Evolutionary conservation across 768 basidiomycete species (phyloP).

Genomic region (Xanthoconium purpureum): DNA sequence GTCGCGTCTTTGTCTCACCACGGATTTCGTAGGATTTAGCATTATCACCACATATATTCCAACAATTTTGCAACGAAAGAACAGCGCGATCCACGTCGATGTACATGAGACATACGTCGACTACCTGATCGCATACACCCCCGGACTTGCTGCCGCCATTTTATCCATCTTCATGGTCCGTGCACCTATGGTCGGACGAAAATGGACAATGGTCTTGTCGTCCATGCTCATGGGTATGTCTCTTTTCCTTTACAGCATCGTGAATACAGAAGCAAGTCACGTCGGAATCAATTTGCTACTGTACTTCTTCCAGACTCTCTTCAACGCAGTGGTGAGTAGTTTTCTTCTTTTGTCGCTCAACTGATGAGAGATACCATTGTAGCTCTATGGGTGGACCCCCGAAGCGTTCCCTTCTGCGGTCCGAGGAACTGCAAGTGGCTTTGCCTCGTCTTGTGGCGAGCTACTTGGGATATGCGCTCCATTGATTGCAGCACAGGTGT

Average conservation of each 20-base stretch:
- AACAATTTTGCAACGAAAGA: conserved; percentile 13
- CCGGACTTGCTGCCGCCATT: conserved; percentile 2
- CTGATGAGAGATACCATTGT: neutral
- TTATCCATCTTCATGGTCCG: conserved; percentile 13
- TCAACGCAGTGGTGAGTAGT: conserved; percentile 4
- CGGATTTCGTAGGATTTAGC: neutral
- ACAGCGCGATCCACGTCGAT: conserved; percentile 4
- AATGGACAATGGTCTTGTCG: conserved; percentile 18
- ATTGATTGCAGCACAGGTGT: conserved; percentile 2
- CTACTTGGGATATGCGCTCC: conserved; percentile 1
- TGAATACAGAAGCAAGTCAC: conserved; percentile 11
- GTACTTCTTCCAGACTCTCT: conserved; percentile 11
- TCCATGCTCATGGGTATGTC: conserved; percentile 4
- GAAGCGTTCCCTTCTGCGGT: conserved; percentile 15
- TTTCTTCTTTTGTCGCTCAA: neutral
- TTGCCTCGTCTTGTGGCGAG: conserved; percentile 2
- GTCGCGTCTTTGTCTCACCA: neutral
- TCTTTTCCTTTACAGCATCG: conserved; percentile 8
- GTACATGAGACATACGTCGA: conserved; percentile 10
- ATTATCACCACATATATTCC: conserved; percentile 5
- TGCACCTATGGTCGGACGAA: conserved; percentile 10
- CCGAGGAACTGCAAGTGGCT: conserved; percentile 12
- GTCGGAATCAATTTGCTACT: conserved; percentile 10
- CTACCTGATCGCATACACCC: conserved; percentile 9
- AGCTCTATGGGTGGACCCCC: conserved; percentile 17